phyloP scores from a whole-genome alignment of 225 moss, liverwort and hornwort genomes.

The Ulota crispa region DNA sequence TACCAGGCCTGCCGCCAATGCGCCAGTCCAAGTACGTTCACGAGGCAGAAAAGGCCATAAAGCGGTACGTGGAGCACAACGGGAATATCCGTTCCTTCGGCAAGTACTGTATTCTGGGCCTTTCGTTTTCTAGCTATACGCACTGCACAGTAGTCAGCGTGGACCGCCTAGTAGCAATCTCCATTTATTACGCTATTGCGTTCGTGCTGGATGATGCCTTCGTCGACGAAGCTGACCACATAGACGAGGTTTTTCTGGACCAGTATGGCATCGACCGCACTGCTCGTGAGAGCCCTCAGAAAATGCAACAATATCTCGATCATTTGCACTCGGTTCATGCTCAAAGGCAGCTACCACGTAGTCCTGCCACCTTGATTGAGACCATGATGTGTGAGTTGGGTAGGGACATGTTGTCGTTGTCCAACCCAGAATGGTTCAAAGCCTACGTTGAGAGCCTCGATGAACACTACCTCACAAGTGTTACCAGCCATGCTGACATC shows the following conservation, averaged over 20 bases:
- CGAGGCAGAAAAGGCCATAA: not conserved
- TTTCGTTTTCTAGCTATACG: not conserved
- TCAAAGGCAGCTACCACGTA: not conserved
- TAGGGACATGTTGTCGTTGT: not conserved
- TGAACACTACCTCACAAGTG: not conserved
- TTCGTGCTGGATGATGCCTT: too few species aligned
- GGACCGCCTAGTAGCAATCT: too few species aligned
- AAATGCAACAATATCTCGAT: too few species aligned
- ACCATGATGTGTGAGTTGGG: not conserved
- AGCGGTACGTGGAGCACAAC: not conserved
- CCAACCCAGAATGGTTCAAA: not conserved
- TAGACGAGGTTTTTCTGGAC: too few species aligned
- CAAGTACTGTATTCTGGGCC: not conserved
- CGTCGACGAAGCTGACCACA: too few species aligned
- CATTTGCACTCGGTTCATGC: too few species aligned
- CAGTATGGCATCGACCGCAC: too few species aligned
- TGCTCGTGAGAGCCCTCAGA: too few species aligned
- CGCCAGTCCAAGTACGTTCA: not conserved
- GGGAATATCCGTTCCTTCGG: not conserved
- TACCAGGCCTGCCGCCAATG: conserved; percentile 7
- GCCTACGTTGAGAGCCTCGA: not conserved
- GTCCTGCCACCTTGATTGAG: not conserved
- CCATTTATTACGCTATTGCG: too few species aligned
- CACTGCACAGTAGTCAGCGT: not conserved
- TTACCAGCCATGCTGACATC: not conserved